Percentiles rank a stretch among this genome's conserved stretches.
These are phyloP conservation scores for Arachis monticola DNA, from an alignment of 331 rosid genomes.

Conservation along the genomic window DNA sequence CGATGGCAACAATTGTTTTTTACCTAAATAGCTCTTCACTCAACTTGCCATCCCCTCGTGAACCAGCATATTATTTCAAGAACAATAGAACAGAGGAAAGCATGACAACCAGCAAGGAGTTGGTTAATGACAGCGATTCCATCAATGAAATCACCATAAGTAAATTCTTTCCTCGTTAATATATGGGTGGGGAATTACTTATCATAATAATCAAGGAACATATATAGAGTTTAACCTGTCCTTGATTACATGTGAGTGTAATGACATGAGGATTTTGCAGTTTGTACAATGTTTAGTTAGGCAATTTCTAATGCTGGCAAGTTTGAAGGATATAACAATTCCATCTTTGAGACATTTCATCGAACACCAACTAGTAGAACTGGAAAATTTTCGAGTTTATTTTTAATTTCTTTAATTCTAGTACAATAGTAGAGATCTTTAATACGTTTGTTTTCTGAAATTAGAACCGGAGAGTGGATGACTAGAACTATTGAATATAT, in stretches of 20 bases:
- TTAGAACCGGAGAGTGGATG: no score
- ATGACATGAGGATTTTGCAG: background rate
- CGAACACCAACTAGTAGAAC: constrained; percentile 12
- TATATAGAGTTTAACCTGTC: background rate
- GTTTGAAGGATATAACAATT: background rate
- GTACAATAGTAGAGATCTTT: no score
- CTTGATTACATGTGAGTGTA: background rate
- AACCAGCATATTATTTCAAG: constrained; percentile 39
- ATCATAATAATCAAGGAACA: background rate
- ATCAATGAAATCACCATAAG: constrained; percentile 25
- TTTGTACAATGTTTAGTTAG: no score
- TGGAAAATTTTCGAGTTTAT: background rate
- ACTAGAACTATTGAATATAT: no score
- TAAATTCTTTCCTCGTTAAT: constrained; percentile 39
- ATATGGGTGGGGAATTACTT: background rate
- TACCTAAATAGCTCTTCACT: constrained; percentile 48
- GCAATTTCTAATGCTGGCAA: background rate
- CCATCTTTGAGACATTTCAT: background rate
- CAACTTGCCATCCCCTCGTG: constrained; percentile 43
- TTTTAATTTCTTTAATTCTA: no score
- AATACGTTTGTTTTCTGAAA: no score
- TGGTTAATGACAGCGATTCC: constrained; percentile 1
- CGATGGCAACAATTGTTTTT: constrained; percentile 53
- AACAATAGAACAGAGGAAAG: background rate
- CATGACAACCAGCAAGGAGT: background rate